phyloP scores from a whole-genome alignment of 2,329 filamentous ascomycete genomes.

The Calonectria honghensis region DNA sequence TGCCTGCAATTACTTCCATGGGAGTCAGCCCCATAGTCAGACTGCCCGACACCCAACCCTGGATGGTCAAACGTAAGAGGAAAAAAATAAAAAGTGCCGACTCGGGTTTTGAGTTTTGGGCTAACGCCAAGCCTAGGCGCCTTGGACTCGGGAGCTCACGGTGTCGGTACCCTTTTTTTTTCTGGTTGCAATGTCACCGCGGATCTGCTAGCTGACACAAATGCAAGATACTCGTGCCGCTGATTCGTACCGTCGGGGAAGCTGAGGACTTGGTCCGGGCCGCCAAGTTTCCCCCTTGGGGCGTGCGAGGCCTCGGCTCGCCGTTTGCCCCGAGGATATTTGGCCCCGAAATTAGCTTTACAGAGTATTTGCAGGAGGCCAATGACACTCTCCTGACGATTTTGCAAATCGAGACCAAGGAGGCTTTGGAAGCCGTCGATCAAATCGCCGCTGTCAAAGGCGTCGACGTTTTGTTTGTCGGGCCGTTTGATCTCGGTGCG shows the following conservation, averaged over 20 bases:
- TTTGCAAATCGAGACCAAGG: conserved; percentile 79
- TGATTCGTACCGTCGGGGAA: conserved; percentile 4
- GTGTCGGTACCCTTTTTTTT: background rate
- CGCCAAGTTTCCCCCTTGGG: background rate
- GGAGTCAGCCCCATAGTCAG: background rate
- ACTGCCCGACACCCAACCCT: background rate
- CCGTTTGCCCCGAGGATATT: conserved; percentile 65
- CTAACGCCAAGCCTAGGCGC: background rate
- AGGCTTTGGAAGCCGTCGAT: conserved; percentile 75
- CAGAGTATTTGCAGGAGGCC: conserved; percentile 67
- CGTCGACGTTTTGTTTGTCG: conserved; percentile 77
- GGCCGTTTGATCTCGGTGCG: conserved; percentile 76
- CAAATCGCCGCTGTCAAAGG: conserved; percentile 75
- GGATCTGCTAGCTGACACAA: background rate
- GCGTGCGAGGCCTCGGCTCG: conserved; percentile 50
- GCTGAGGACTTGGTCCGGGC: background rate
- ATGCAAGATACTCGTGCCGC: conserved; percentile 5
- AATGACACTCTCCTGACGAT: conserved; percentile 74
- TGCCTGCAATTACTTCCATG: background rate
- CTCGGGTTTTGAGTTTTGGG: background rate
- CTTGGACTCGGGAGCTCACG: conserved; percentile 5
- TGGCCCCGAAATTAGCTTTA: conserved; percentile 62
- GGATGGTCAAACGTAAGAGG: conserved; percentile 10
- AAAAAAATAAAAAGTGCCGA: too few species aligned
- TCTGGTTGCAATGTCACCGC: background rate